phyloP scores from a whole-genome alignment of 768 basidiomycete genomes.

The Boletus vinaceobasis region DNA sequence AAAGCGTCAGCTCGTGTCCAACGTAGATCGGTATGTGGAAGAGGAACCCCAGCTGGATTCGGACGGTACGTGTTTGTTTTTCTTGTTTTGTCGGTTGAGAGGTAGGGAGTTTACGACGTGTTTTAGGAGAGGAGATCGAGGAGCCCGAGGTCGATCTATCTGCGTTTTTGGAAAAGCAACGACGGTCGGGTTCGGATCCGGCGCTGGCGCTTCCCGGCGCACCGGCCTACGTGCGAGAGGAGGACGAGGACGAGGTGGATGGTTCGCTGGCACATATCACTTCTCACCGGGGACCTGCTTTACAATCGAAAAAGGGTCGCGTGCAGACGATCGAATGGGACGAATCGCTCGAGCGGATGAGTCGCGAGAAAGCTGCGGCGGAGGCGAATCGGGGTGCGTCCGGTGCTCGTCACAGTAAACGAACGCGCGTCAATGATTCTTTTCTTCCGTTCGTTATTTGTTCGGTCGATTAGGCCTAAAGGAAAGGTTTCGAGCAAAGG shows the following conservation, averaged over 20 bases:
- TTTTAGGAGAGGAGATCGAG: slow-evolving; percentile 56
- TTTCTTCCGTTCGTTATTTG: neutral
- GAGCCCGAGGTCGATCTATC: slow-evolving; percentile 77
- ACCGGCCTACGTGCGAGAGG: slow-evolving; percentile 19
- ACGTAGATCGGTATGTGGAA: slow-evolving; percentile 73
- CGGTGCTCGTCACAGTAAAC: neutral
- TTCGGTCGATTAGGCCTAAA: slow-evolving; percentile 50
- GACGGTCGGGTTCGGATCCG: slow-evolving; percentile 36
- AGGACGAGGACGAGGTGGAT: slow-evolving; percentile 58
- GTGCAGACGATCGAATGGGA: slow-evolving; percentile 68
- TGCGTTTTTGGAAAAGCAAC: slow-evolving; percentile 61
- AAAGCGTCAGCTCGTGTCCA: slow-evolving; percentile 59
- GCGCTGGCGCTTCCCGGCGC: slow-evolving; percentile 7
- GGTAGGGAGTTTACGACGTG: neutral
- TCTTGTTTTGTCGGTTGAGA: neutral
- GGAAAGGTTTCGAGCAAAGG: slow-evolving; percentile 53
- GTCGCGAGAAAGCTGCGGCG: slow-evolving; percentile 65
- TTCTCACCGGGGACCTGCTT: slow-evolving; percentile 20
- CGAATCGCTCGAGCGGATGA: slow-evolving; percentile 58
- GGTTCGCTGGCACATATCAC: slow-evolving; percentile 52
- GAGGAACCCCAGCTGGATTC: slow-evolving; percentile 66
- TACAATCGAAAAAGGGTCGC: slow-evolving; percentile 56
- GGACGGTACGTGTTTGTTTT: slow-evolving; percentile 48
- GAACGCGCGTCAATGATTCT: neutral
- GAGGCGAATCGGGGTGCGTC: slow-evolving; percentile 70